These are phyloP conservation scores for Panicum virgatum DNA, from an alignment of 202 grass and related monocot genomes.

Conservation along the genomic window DNA sequence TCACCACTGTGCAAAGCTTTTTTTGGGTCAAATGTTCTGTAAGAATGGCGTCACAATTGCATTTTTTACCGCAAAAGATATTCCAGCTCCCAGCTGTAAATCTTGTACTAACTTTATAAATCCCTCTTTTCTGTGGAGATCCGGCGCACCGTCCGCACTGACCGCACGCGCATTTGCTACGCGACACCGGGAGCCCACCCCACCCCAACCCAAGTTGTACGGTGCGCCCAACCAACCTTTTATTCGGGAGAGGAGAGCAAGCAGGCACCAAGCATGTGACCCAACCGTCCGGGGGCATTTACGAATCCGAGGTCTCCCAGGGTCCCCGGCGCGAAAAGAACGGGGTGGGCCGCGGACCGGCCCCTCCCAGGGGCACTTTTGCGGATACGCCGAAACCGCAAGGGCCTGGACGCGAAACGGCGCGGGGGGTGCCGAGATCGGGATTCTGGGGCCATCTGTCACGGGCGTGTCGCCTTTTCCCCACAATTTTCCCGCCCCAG, in stretches of 20 bases:
- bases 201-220: neutral
- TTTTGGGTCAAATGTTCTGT: too few relatives aligned
- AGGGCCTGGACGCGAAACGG: constrained; percentile 16
- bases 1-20: too few relatives aligned
- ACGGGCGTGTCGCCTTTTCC: constrained; percentile 51
- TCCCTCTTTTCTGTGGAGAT: neutral
- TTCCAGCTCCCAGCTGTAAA: too few relatives aligned
- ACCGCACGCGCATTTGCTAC: neutral
- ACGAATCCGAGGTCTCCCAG: neutral
- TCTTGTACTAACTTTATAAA: too few relatives aligned
- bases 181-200: neutral
- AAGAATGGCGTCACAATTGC: too few relatives aligned
- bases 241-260: neutral
- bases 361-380: neutral
- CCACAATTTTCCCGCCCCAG: neutral
- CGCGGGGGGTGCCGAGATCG: constrained; percentile 24
- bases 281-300: neutral
- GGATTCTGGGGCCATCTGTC: constrained; percentile 62
- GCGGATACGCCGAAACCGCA: neutral
- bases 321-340: constrained; percentile 1
- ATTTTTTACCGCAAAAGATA: too few relatives aligned
- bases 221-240: constrained; percentile 18
- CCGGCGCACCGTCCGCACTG: neutral
- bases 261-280: constrained; percentile 43
- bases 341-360: too few relatives aligned